phyloP scores from a whole-genome alignment of 1,284 basidiomycete genomes.

The Fomes fomentarius region DNA sequence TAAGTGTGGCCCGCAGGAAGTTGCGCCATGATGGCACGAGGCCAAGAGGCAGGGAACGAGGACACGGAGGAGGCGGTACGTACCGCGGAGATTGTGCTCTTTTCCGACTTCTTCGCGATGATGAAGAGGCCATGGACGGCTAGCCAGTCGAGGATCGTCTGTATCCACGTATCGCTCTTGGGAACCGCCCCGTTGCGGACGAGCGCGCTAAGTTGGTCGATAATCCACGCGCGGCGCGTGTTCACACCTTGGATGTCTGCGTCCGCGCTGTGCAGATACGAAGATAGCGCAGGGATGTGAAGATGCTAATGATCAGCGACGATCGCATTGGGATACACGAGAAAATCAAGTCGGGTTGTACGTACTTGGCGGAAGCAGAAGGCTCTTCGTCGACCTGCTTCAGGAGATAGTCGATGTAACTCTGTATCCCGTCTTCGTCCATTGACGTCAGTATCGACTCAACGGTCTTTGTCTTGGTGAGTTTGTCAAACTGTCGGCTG shows the following conservation, averaged over 20 bases:
- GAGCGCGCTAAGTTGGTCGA: slow-evolving; percentile 84
- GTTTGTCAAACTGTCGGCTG: slow-evolving; percentile 86
- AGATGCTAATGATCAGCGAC: slow-evolving; percentile 13
- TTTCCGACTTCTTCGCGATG: slow-evolving; percentile 74
- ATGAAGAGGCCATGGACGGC: slow-evolving; percentile 84
- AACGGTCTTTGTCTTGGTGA: slow-evolving; percentile 94
- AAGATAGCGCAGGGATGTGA: slow-evolving; percentile 4
- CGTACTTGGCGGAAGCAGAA: slow-evolving; percentile 43
- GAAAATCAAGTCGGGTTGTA: slow-evolving; percentile 14
- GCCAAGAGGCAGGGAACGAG: not conserved
- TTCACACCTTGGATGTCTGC: slow-evolving; percentile 51
- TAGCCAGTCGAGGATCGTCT: slow-evolving; percentile 81
- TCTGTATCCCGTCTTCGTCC: slow-evolving; percentile 75
- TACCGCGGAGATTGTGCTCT: slow-evolving; percentile 65
- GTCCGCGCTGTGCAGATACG: slow-evolving; percentile 36
- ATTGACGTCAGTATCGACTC: slow-evolving; percentile 84
- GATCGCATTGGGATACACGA: slow-evolving; percentile 3
- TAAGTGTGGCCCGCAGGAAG: not conserved
- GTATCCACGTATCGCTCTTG: slow-evolving; percentile 81
- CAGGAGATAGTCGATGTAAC: slow-evolving; percentile 78
- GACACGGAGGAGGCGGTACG: slow-evolving; percentile 28
- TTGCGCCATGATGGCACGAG: not conserved
- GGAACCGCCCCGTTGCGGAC: slow-evolving; percentile 83
- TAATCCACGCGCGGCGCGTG: slow-evolving; percentile 75
- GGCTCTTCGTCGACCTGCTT: slow-evolving; percentile 59